phyloP scores from a whole-genome alignment of 768 basidiomycete genomes.

The Macrocybe gigantea region DNA sequence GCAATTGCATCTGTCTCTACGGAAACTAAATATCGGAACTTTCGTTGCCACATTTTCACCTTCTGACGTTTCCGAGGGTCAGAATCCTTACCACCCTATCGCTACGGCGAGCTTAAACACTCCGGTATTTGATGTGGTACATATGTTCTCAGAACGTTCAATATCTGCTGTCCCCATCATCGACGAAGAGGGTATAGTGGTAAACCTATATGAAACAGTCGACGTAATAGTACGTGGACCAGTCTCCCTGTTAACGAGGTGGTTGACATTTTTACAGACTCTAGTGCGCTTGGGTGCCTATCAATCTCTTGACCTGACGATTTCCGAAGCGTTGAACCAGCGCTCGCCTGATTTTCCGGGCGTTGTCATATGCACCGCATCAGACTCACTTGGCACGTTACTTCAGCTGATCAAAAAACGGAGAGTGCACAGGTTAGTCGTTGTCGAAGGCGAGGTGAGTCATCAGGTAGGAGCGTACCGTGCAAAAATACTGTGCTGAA shows the following conservation, averaged over 20 bases:
- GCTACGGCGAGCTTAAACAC: constrained; percentile 88
- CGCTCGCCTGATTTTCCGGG: constrained; percentile 95
- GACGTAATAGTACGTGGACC: constrained; percentile 78
- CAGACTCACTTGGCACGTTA: constrained; percentile 86
- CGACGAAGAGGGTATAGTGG: constrained; percentile 85
- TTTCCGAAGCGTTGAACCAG: constrained; percentile 87
- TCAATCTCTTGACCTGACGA: constrained; percentile 91
- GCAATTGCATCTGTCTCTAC: constrained; percentile 72
- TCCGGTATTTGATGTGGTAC: constrained; percentile 95
- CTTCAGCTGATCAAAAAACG: constrained; percentile 90
- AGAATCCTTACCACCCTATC: constrained; percentile 82
- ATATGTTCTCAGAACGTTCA: constrained; percentile 94
- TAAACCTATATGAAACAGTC: constrained; percentile 97
- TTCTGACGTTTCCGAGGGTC: constrained; percentile 39
- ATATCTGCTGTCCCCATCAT: constrained; percentile 98
- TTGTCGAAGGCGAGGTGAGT: constrained; percentile 85
- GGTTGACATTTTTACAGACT: constrained; percentile 48
- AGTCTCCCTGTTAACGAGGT: neutral
- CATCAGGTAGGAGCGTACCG: neutral
- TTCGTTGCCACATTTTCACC: constrained; percentile 62
- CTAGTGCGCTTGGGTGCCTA: constrained; percentile 93
- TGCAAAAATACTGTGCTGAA: neutral
- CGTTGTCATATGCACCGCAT: constrained; percentile 91
- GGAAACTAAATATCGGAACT: constrained; percentile 88
- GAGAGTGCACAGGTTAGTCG: constrained; percentile 89